Base-by-base conservation (phyloP, 1,284 basidiomycete genomes). In the Sporisorium graminicola region DNA sequence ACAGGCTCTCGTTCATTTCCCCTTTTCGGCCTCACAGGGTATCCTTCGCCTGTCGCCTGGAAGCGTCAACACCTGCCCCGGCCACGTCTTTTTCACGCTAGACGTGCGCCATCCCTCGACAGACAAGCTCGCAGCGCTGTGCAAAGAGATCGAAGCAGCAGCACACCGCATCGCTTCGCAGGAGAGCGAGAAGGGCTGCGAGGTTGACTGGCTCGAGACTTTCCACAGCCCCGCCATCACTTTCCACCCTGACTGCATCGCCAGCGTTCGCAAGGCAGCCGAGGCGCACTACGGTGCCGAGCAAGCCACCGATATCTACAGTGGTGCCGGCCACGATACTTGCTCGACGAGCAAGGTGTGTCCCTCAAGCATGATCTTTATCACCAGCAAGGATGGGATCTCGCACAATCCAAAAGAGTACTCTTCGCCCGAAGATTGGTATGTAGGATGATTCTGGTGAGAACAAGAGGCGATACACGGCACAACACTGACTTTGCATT, bases 311-410 rank as follows among this genome's bases (percentile, higher is more conserved):
- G 74, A 76, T 37, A 61, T 76, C 31, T 69, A 68, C 58, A 70
- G 66, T 37, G 74, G 74, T n/a, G 74, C 74, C 6, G 74, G 74
- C 3, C 74, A 76, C 62, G 74, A 76, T n/a, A 70, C 74, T 6
- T 76, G 74, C 20, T 76, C 66, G 35, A 76, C 74, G 1, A 70
- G 66, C 42, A 76, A 70, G 50, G 53, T 59, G 9, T 76, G 74
- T 14, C 74, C 74, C 13, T 70, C 74, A 13, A 65, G 68, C 16
- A 76, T 76, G 74, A 53, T 76, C 27, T 76, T 76, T 20, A 67
- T 76, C 43, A 65, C 66, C 0, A 70, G 74, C 65, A 76, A 69
- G 54, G 74, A 76, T 42, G 74, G 74, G 7, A 42, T 72, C 35
- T 76, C 74, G 40, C 74, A 76, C 54, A 72, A 68, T 20, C 74